These are phyloP conservation scores for Brettanomyces custersianus DNA, from an alignment of 805 yeast genomes.

Conservation along the genomic window DNA sequence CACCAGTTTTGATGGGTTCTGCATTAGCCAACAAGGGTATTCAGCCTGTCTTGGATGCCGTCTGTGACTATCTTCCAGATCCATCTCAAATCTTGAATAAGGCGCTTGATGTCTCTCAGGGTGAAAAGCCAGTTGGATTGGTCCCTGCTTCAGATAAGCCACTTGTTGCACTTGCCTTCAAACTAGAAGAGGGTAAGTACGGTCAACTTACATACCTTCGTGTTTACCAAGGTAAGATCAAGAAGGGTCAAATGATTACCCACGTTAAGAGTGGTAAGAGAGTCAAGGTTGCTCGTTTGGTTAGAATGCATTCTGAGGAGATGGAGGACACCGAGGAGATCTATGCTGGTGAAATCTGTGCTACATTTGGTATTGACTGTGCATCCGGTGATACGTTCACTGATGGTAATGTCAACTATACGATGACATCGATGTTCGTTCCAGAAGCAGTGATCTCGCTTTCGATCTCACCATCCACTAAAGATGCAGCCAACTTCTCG, in stretches of 20 bases:
- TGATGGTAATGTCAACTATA: constrained; percentile 66
- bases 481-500: constrained; percentile 83
- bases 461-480: constrained; percentile 79
- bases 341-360: constrained; percentile 98
- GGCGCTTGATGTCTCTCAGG: constrained; percentile 66
- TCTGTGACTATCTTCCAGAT: constrained; percentile 90
- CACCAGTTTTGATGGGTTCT: constrained; percentile 99
- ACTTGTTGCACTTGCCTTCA: constrained; percentile 96
- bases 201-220: constrained; percentile 97
- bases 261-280: constrained; percentile 90
- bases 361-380: constrained; percentile 98
- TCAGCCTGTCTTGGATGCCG: constrained; percentile 93
- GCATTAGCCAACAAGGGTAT: constrained; percentile 95
- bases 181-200: constrained; percentile 95
- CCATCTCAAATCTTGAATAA: constrained; percentile 90
- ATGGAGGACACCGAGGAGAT: constrained; percentile 97
- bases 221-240: constrained; percentile 92
- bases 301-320: constrained; percentile 97
- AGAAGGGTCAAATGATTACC: constrained; percentile 81
- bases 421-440: constrained; percentile 97
- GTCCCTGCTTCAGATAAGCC: constrained; percentile 68
- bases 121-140: constrained; percentile 63
- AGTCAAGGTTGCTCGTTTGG: constrained; percentile 87
- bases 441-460: constrained; percentile 98
- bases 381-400: constrained; percentile 97